Base-by-base conservation (phyloP, 352 stramenopile species). In the Globisporangium lucens region DNA sequence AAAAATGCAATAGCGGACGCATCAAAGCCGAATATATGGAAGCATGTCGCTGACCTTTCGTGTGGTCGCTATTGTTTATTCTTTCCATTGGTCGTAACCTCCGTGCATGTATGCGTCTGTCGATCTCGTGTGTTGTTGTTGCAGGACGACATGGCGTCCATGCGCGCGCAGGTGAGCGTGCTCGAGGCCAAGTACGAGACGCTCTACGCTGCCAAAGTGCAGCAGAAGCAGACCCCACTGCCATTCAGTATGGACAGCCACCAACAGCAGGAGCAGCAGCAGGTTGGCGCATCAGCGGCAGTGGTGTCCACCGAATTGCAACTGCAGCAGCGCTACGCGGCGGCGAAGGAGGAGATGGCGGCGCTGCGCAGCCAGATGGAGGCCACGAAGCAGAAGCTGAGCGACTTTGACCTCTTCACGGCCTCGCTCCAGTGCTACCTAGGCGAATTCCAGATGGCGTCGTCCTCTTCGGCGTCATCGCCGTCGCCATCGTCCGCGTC, bases 141-240 rank as follows among this genome's bases (percentile, higher is more conserved):
- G 8, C 2, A 73, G 56, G 56, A 73, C 20, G 63, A 71, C 29
- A 72, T 72, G 67, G 27, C n/a, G 13, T 27, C 57, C 24, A 70
- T 70, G 65, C 65, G 58, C 47, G 65, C 57, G 47, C 57, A 70
- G 33, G 65, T 70, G 46, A 61, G 20, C 12, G 46, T 30, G 9
- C 65, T 70, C 17, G 65, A 70, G 12, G 33, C 56, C 24, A 43
- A 56, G 51, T 70, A 70, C 24, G 65, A 64, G 17, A 29, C 8
- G 36, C 65, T 70, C 12, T 70, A 70, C 35, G 47, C 58, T 24
- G 27, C 36, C 53, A 66, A 59, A 38, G 35, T 46, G 12, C 29
- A 56, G 17, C 60, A 65, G 24, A 30, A 46, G 30, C 49, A 66
- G 12, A 61, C 27, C 20, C 15, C 41, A 4, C 1, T n/a, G 41